phyloP scores from a whole-genome alignment of 306 rosid genomes.

The Medicago lupulina region DNA sequence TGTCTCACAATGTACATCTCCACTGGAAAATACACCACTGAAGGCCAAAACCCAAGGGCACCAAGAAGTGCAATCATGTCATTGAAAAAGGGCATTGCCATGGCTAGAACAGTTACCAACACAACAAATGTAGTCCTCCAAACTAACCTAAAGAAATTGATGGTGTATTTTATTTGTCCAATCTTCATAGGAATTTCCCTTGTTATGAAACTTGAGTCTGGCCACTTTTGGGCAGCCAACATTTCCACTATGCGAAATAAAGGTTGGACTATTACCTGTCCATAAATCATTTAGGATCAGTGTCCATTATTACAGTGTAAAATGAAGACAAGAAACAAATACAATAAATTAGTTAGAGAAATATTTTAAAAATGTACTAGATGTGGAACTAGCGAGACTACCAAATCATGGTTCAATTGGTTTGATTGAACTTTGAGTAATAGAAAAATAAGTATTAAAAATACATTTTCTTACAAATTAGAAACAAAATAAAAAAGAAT shows the following conservation, averaged over 20 bases:
- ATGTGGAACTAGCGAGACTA: not conserved
- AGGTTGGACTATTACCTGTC: conserved; percentile 57
- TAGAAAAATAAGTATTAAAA: no score
- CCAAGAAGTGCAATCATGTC: conserved; percentile 64
- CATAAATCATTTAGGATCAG: conserved; percentile 10
- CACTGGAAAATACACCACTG: conserved; percentile 62
- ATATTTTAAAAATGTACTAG: no score
- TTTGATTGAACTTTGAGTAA: not conserved
- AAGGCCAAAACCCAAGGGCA: conserved; percentile 67
- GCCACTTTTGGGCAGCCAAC: conserved; percentile 52
- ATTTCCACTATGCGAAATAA: conserved; percentile 52
- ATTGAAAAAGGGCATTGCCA: conserved; percentile 66
- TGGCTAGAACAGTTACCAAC: conserved; percentile 43
- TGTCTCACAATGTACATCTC: conserved; percentile 60
- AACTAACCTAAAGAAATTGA: conserved; percentile 56
- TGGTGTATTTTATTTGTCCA: conserved; percentile 31
- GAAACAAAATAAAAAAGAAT: no score
- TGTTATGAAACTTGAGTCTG: conserved; percentile 51
- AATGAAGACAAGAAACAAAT: not conserved
- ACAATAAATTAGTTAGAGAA: not conserved
- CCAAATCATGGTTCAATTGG: not conserved
- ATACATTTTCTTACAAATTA: not conserved
- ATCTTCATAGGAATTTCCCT: conserved; percentile 40
- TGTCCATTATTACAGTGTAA: not conserved
- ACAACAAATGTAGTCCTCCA: conserved; percentile 62